Evolutionary conservation across 1,284 basidiomycete genomes (phyloP).

Genomic region (Tausonia pullulans): DNA sequence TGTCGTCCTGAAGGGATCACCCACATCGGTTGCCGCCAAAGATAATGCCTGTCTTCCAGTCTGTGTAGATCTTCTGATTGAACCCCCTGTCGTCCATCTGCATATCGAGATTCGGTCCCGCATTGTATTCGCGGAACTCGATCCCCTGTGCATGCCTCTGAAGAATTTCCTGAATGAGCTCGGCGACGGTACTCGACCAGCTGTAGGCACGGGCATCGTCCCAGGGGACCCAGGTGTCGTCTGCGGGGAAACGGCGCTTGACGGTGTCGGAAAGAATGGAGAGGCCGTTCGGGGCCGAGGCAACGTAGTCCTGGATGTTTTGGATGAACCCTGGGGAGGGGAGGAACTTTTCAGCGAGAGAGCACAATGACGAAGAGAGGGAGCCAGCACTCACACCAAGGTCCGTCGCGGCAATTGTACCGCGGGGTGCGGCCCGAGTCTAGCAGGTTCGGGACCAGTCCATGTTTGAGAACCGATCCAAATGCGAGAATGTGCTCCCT

Average conservation of each 20-base stretch:
- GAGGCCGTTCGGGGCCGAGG: slow-evolving; percentile 71
- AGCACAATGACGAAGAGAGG: neutral
- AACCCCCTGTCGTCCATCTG: slow-evolving; percentile 92
- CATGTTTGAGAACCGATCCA: slow-evolving; percentile 65
- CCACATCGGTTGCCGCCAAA: slow-evolving; percentile 64
- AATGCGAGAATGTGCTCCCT: slow-evolving; percentile 80
- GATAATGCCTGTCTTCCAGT: slow-evolving; percentile 88
- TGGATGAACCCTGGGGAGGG: slow-evolving; percentile 51
- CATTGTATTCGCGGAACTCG: slow-evolving; percentile 90
- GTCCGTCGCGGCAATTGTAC: slow-evolving; percentile 40
- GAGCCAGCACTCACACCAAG: slow-evolving; percentile 17
- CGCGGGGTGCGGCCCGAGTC: slow-evolving; percentile 74
- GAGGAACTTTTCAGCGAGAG: neutral
- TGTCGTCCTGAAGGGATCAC: neutral
- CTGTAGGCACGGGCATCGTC: slow-evolving; percentile 73
- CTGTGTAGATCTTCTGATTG: slow-evolving; percentile 83
- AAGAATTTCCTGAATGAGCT: slow-evolving; percentile 90
- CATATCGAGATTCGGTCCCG: slow-evolving; percentile 86
- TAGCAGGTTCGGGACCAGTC: slow-evolving; percentile 82
- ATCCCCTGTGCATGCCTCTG: slow-evolving; percentile 90
- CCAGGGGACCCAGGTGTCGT: slow-evolving; percentile 90
- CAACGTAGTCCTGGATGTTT: slow-evolving; percentile 89
- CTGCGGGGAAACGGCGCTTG: slow-evolving; percentile 80
- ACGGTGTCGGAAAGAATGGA: slow-evolving; percentile 69
- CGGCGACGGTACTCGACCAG: slow-evolving; percentile 69